Evolutionary conservation across 1,284 basidiomycete genomes (phyloP), one percentile per base, ranked within the genome.

Genomic region (Sporisorium reilianum): DNA sequence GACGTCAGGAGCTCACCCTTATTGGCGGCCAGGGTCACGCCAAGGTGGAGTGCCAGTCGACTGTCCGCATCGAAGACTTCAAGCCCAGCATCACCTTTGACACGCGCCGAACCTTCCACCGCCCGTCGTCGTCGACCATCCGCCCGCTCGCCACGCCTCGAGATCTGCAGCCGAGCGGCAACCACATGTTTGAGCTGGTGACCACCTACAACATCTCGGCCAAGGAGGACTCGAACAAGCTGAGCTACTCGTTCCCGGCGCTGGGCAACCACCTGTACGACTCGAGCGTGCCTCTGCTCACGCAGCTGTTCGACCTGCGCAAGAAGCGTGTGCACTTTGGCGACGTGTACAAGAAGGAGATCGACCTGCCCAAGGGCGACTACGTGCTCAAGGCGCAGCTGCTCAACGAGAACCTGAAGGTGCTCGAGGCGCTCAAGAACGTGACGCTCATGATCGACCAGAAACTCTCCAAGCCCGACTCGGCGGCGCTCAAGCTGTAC

Each of bases 311-410:
- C 20, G 85, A 85, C 54, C 55, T 73, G 26, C 66, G 77, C 57
- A 80, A 83, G 55, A 75, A 79, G 56, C 67, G 77, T 8, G 72
- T 84, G 12, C 63, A 77, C 49, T 84, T 83, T 59, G 80, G 79
- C 44, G 84, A 84, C 40, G 82, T 85, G n/a, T 85, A 85, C 64
- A 70, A 80, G 20, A 85, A 85, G 64, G 78, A 81, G 53, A 62
- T 84, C 42, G 69, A 79, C 10, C 64, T 85, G 56, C 52, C 61
- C 48, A 84, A 83, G 61, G 85, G 85, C 12, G 83, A 84, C 12
- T 85, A 84, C 61, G 80, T 79, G 49, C 55, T 85, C 40, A 72
- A 79, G 58, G 77, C 82, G 8, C 80, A 84, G 49, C 53, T 84
- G 23, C 60, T 84, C 46, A 68, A 83, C 54, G 74, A 78, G 46